These are phyloP conservation scores for Trichophyton rubrum DNA, from an alignment of 2,329 filamentous ascomycete species.

Conservation along the genomic window DNA sequence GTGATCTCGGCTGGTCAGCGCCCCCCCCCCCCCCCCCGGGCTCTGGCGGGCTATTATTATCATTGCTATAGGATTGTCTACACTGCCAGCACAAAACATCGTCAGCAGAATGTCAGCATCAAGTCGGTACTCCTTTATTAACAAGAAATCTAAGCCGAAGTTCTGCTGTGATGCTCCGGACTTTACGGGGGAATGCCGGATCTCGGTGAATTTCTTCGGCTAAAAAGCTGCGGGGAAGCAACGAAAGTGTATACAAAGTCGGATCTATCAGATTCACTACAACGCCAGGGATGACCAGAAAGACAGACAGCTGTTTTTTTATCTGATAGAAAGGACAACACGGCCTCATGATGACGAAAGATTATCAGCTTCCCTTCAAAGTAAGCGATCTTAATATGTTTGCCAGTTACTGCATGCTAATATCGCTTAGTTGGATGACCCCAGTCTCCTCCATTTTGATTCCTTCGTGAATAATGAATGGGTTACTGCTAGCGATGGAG, in stretches of 20 bases:
- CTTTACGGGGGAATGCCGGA: neutral
- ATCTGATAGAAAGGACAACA: neutral
- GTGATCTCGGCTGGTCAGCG: neutral
- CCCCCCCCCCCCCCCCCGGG: too few relatives aligned
- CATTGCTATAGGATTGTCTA: neutral
- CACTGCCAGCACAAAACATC: neutral
- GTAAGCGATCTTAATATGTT: constrained; percentile 15
- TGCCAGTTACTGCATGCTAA: neutral
- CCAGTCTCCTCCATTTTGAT: constrained; percentile 37
- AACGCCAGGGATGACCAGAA: neutral
- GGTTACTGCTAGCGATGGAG: constrained; percentile 34
- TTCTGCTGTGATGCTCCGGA: neutral
- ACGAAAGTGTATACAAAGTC: neutral
- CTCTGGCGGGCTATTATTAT: neutral
- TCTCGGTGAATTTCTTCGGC: neutral
- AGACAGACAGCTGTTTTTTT: neutral
- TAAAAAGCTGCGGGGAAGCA: neutral
- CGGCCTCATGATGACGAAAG: constrained; percentile 18
- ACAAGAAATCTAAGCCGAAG: neutral
- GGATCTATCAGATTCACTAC: too few relatives aligned
- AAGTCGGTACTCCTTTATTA: neutral
- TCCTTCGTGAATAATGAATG: constrained; percentile 41
- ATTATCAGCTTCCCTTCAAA: constrained; percentile 29
- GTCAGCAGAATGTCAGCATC: neutral
- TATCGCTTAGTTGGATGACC: constrained; percentile 33